These are phyloP conservation scores for Aspergillus tanneri DNA, from an alignment of 2,329 filamentous ascomycete species.

Conservation along the genomic window DNA sequence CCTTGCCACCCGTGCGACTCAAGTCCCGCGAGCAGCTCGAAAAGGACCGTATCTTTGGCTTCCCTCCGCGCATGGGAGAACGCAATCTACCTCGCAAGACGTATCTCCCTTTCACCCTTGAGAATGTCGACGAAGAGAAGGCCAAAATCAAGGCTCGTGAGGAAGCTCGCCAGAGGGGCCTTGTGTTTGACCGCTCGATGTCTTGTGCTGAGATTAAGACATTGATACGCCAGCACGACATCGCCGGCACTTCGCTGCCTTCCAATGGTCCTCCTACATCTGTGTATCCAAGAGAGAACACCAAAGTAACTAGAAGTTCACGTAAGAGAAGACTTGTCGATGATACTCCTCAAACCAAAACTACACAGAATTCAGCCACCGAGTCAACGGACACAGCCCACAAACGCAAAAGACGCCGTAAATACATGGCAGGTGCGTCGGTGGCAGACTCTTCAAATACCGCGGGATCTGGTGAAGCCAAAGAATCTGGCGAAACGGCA, in stretches of 20 bases:
- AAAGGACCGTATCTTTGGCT: slow-evolving; percentile 33
- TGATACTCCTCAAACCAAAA: background rate
- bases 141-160: slow-evolving; percentile 24
- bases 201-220: slow-evolving; percentile 19
- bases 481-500: no score
- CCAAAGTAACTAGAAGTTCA: slow-evolving; percentile 7
- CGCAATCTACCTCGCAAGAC: slow-evolving; percentile 29
- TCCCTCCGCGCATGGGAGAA: slow-evolving; percentile 31
- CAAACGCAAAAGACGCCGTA: slow-evolving; percentile 17
- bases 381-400: slow-evolving; percentile 7
- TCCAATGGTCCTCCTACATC: background rate
- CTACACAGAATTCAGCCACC: background rate
- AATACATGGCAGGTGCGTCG: slow-evolving; percentile 1
- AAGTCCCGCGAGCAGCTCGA: slow-evolving; percentile 29
- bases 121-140: slow-evolving; percentile 26
- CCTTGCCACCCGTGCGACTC: slow-evolving; percentile 26
- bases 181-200: slow-evolving; percentile 21
- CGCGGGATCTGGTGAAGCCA: no score
- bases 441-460: background rate
- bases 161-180: slow-evolving; percentile 22
- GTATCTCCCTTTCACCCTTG: slow-evolving; percentile 20
- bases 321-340: slow-evolving; percentile 21
- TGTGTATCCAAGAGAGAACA: background rate
- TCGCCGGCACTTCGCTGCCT: background rate
- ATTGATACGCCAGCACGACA: slow-evolving; percentile 21